Evolutionary conservation across 148 eudicot species (phyloP).

Genomic region (Gaultheria prostrata): DNA sequence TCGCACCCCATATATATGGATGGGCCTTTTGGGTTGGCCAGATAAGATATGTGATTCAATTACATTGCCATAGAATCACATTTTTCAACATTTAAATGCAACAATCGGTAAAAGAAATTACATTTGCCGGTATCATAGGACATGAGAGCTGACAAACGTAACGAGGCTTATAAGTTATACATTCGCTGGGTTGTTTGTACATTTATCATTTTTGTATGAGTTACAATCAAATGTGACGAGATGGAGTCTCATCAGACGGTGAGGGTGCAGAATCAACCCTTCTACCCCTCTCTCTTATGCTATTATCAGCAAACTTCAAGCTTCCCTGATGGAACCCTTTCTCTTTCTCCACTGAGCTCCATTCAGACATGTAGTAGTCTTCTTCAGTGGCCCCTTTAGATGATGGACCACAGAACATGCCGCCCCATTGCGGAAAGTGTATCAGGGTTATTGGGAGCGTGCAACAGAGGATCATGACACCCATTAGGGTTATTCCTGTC

Average conservation of each 20-base stretch:
- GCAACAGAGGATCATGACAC: constrained; percentile 75
- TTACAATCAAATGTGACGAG: neutral
- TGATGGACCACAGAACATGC: constrained; percentile 70
- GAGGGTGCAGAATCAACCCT: constrained; percentile 27
- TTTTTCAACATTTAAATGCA: too few species aligned
- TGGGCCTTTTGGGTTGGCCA: too few species aligned
- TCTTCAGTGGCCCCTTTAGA: constrained; percentile 44
- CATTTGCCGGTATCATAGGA: too few species aligned
- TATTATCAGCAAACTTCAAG: constrained; percentile 56
- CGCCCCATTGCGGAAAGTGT: constrained; percentile 86
- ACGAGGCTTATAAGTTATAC: neutral
- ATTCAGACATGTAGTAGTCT: constrained; percentile 67
- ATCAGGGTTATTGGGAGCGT: constrained; percentile 44
- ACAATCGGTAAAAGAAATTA: too few species aligned
- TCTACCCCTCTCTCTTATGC: constrained; percentile 53
- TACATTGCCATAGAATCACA: too few species aligned
- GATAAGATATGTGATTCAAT: too few species aligned
- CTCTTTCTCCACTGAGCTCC: constrained; percentile 48
- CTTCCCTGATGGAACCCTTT: constrained; percentile 46
- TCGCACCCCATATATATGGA: too few species aligned
- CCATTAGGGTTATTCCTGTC: constrained; percentile 69
- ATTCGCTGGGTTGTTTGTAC: too few species aligned
- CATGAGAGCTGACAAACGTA: too few species aligned
- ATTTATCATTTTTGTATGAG: too few species aligned
- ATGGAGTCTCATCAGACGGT: constrained; percentile 17